These are phyloP conservation scores for Omphalea diandra DNA, from an alignment of 441 rosid species.

Conservation along the genomic window DNA sequence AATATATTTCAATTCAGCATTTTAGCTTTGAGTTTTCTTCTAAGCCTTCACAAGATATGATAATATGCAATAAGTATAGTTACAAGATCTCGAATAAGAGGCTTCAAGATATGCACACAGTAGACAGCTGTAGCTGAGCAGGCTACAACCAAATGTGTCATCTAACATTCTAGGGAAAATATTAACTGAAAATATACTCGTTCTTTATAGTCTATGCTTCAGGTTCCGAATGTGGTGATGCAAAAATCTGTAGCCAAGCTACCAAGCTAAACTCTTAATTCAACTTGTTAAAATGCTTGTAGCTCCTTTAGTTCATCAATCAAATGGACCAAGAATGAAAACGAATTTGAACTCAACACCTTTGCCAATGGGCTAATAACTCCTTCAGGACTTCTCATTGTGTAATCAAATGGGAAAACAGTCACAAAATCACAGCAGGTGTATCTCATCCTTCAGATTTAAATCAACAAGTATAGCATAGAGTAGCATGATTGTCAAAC, in stretches of 20 bases:
- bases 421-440: not conserved
- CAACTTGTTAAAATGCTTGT: not conserved
- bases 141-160: not conserved
- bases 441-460: not conserved
- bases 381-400: too few species aligned
- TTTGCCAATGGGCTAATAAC: too few species aligned
- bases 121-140: not conserved
- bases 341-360: too few species aligned
- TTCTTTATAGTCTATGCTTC: not conserved
- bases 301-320: too few species aligned
- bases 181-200: not conserved
- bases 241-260: not conserved
- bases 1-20: not conserved
- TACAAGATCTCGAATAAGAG: not conserved
- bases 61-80: not conserved
- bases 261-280: not conserved
- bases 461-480: not conserved
- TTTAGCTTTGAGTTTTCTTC: not conserved
- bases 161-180: not conserved
- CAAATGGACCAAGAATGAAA: too few species aligned
- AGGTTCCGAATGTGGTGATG: not conserved
- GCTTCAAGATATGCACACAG: not conserved
- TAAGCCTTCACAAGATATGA: not conserved
- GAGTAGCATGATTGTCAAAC: slow-evolving; percentile 35
- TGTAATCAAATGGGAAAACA: too few species aligned